Evolutionary conservation across 2,329 filamentous ascomycete genomes (phyloP).

Genomic region (Nemania sp.): DNA sequence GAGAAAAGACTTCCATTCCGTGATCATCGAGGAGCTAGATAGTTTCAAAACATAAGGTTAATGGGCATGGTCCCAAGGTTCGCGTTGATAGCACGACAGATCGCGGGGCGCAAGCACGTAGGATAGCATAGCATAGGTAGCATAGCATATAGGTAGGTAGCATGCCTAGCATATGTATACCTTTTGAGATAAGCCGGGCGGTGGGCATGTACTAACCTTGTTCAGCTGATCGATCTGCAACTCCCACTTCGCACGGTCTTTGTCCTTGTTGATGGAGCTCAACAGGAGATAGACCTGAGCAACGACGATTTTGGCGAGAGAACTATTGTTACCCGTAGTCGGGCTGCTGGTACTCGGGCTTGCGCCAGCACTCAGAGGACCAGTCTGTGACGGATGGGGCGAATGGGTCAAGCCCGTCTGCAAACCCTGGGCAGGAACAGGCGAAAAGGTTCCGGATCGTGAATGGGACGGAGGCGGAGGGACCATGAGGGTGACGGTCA

Average conservation of each 20-base stretch:
- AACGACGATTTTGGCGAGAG: conserved; percentile 89
- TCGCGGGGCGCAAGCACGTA: conserved; percentile 1
- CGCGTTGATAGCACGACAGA: background rate
- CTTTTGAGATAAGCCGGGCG: background rate
- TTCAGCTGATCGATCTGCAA: conserved; percentile 87
- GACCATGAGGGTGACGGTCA: conserved; percentile 43
- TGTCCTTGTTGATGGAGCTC: conserved; percentile 93
- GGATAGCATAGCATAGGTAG: too few relatives aligned
- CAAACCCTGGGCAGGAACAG: conserved; percentile 61
- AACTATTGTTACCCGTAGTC: conserved; percentile 58
- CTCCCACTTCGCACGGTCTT: conserved; percentile 89
- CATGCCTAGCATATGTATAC: too few relatives aligned
- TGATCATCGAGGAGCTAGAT: conserved; percentile 90
- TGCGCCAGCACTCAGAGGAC: conserved; percentile 62
- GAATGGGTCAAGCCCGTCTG: conserved; percentile 62
- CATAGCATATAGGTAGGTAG: too few relatives aligned
- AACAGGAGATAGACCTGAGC: conserved; percentile 94
- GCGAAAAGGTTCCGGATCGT: conserved; percentile 68
- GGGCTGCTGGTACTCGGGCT: conserved; percentile 66
- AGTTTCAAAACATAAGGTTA: background rate
- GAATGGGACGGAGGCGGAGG: conserved; percentile 45
- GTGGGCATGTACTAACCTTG: conserved; percentile 65
- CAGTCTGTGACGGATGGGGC: conserved; percentile 60
- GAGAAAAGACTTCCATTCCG: conserved; percentile 98
- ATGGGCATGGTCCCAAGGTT: background rate